Evolutionary conservation across 2,329 filamentous ascomycete genomes (phyloP), one percentile per base, ranked within the genome.

Genomic region (Fusarium praegraminearum): DNA sequence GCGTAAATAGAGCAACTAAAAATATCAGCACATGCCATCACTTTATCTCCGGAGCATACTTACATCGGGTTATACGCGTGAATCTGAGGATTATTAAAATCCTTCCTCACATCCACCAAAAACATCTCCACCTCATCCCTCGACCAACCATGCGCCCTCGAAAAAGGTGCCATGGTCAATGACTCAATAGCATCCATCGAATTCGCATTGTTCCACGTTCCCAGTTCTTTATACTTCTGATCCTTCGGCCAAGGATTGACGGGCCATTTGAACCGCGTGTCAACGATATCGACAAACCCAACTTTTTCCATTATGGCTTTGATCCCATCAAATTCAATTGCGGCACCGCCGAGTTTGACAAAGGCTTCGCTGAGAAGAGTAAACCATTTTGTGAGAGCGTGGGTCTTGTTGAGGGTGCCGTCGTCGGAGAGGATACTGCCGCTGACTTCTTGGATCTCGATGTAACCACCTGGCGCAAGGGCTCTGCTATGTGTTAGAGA

Each of bases 31-130:
- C 11, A 4, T 18, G 18, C 7, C 2, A 30, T 20, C 2, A 15
- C 28, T 12, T 12, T 12, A 22, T 5, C 4, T 2, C 9, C 6
- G 3, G 16, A n/a, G 0, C 1, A 30, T 1, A 45, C 54, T 44
- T 5, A 71, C 69, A 71, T 71, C 0, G 61, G 62, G 12, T 61
- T 71, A 32, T 71, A 71, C 0, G 68, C 62, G 45, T 71, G 69
- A 5, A 69, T 38, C 7, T 11, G 45, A 1, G 41, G 55, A 20
- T 49, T 38, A 8, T 58, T 61, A 2, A 71, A 28, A 16, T 71
- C 61, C 28, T 64, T 71, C n/a, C 68, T 52, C 0, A 66, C 60
- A 15, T 61, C 57, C 9, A 46, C 30, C 2, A 71, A 52, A 4
- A 71, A 71, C 16, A 20, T 11, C 0, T n/a, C 33, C 1, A 72